These are phyloP conservation scores for Neocatenulostroma microsporum DNA, from an alignment of 2,329 filamentous ascomycete genomes.

Conservation along the genomic window DNA sequence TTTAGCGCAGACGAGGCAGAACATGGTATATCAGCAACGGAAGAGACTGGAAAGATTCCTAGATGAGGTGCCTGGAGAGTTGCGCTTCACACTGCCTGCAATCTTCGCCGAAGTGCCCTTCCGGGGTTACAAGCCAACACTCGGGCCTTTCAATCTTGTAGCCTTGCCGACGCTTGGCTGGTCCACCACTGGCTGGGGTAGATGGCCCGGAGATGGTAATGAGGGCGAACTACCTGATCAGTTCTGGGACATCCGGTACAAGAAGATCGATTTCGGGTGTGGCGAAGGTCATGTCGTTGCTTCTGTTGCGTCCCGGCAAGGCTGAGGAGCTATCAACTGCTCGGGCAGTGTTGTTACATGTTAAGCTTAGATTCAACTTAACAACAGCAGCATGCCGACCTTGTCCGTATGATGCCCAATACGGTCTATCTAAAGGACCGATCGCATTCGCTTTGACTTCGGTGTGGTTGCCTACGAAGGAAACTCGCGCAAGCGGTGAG, in stretches of 20 bases:
- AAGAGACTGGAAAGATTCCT: neutral
- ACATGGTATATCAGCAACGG: neutral
- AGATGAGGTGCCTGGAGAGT: constrained; percentile 26
- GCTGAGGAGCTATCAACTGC: too few relatives aligned
- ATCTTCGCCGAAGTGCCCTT: too few relatives aligned
- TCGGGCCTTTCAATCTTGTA: constrained; percentile 13
- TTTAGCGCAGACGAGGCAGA: neutral
- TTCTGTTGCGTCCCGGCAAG: too few relatives aligned
- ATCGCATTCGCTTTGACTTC: too few relatives aligned
- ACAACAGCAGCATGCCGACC: too few relatives aligned
- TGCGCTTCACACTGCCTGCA: constrained; percentile 37
- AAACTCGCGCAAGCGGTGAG: too few relatives aligned
- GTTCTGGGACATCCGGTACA: constrained; percentile 14
- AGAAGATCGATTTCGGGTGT: constrained; percentile 15
- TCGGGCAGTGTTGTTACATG: too few relatives aligned
- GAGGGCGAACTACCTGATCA: neutral
- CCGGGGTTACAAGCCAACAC: constrained; percentile 6
- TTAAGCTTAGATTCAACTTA: too few relatives aligned
- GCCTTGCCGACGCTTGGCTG: constrained; percentile 27
- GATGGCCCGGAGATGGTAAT: neutral
- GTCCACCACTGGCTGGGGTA: constrained; percentile 7
- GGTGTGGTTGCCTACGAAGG: too few relatives aligned
- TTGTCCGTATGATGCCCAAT: too few relatives aligned
- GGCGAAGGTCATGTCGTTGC: neutral
- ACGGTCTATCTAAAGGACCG: too few relatives aligned